Evolutionary conservation across 2,329 filamentous ascomycete genomes (phyloP).

Genomic region (Hypoxylon sp.): DNA sequence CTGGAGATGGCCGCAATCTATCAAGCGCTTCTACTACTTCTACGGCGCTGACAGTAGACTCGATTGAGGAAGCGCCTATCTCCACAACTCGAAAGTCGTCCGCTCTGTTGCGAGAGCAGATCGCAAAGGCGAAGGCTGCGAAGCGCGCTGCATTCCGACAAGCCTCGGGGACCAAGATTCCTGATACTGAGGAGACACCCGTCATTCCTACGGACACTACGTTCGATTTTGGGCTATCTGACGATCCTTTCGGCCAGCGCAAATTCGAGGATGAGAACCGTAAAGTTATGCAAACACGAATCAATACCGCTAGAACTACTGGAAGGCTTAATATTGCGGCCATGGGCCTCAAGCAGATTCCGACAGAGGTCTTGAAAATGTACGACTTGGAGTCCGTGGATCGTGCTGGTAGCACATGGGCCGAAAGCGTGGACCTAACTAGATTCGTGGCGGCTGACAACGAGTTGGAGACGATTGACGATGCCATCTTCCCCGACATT

Average conservation of each 20-base stretch:
- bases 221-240: conserved; percentile 70
- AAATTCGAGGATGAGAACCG: conserved; percentile 69
- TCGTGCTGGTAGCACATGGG: conserved; percentile 79
- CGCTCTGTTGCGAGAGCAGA: conserved; percentile 85
- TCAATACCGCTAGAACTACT: conserved; percentile 78
- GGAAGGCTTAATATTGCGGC: conserved; percentile 91
- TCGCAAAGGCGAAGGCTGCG: conserved; percentile 91
- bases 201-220: conserved; percentile 62
- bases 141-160: conserved; percentile 67
- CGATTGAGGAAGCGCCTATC: conserved; percentile 51
- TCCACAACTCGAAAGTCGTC: conserved; percentile 74
- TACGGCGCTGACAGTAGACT: conserved; percentile 55
- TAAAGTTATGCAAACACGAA: conserved; percentile 78
- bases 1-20: conserved; percentile 53
- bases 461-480: conserved; percentile 80
- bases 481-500: conserved; percentile 82
- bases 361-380: conserved; percentile 87
- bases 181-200: conserved; percentile 52
- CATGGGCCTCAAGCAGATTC: conserved; percentile 83
- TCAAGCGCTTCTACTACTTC: conserved; percentile 57
- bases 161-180: conserved; percentile 44
- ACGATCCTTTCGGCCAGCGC: conserved; percentile 79
- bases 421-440: conserved; percentile 89
- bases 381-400: conserved; percentile 82
- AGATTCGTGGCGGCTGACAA: conserved; percentile 91